These are phyloP conservation scores for Arctostaphylos glauca DNA, from an alignment of 148 eudicot genomes.

Conservation along the genomic window DNA sequence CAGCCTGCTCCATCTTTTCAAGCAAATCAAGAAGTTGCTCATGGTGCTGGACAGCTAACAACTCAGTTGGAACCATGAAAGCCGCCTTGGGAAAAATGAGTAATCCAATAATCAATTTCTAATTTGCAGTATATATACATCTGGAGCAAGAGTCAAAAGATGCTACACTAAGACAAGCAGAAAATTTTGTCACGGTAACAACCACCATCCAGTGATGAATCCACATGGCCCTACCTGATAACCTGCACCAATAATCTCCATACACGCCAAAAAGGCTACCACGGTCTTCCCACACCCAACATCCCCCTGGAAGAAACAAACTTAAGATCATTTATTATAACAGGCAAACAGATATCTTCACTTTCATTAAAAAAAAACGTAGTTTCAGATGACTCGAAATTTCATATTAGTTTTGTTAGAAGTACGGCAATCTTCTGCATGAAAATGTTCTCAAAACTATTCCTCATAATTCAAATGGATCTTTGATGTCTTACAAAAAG, in stretches of 20 bases:
- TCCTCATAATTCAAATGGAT: background rate
- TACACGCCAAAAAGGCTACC: conserved; percentile 92
- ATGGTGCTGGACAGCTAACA: conserved; percentile 91
- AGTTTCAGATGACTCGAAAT: conserved; percentile 2
- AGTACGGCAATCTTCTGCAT: background rate
- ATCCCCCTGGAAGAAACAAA: conserved; percentile 66
- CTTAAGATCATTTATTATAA: background rate
- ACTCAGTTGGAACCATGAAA: conserved; percentile 96
- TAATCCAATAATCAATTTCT: conserved; percentile 8
- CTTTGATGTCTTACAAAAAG: background rate
- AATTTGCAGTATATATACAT: conserved; percentile 4
- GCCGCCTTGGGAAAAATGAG: conserved; percentile 62
- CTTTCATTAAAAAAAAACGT: background rate
- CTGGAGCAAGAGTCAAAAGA: background rate
- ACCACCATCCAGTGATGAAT: background rate
- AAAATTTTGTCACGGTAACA: background rate
- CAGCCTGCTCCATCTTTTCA: conserved; percentile 44
- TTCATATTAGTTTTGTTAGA: background rate
- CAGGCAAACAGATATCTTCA: background rate
- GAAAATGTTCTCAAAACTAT: background rate
- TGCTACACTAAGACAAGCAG: background rate
- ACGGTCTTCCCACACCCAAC: conserved; percentile 99
- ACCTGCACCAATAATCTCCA: conserved; percentile 90
- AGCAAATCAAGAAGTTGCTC: conserved; percentile 58
- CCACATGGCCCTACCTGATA: conserved; percentile 60